A percentile compares a stretch with the other conserved stretches of the same genome.
Evolutionary conservation across 495 filamentous ascomycete genomes (phyloP).

Genomic region (Astrocystis sublimbata): DNA sequence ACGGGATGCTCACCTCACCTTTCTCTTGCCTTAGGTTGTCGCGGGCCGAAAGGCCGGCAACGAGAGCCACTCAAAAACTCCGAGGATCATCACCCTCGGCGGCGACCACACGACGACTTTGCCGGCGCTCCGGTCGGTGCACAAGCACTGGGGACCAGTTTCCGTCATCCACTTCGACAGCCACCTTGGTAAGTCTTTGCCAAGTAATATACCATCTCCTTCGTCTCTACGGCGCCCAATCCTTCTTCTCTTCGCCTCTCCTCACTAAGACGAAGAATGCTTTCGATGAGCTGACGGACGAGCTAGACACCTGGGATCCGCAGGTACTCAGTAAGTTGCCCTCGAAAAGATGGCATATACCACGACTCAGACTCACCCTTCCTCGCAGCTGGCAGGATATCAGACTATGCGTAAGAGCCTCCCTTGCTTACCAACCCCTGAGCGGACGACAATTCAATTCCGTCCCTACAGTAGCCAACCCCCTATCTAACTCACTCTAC

Average conservation of each 20-base stretch:
- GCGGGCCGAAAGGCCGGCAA: constrained; percentile 40
- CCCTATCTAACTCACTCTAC: too few relatives aligned
- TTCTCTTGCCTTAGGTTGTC: constrained; percentile 23
- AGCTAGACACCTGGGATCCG: constrained; percentile 78
- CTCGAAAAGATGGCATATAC: neutral
- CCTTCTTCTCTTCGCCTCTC: too few relatives aligned
- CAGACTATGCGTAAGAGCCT: constrained; percentile 47
- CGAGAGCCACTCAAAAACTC: constrained; percentile 32
- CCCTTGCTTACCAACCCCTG: too few relatives aligned
- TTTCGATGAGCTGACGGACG: constrained; percentile 20
- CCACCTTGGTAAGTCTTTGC: constrained; percentile 57
- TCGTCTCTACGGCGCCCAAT: too few relatives aligned
- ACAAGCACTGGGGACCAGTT: constrained; percentile 64
- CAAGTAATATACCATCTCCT: neutral
- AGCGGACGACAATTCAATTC: too few relatives aligned
- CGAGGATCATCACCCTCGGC: constrained; percentile 67
- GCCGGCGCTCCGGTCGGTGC: constrained; percentile 63
- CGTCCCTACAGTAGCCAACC: too few relatives aligned
- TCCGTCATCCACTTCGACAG: constrained; percentile 74
- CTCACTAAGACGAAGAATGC: too few relatives aligned
- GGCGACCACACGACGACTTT: constrained; percentile 67
- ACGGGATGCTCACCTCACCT: neutral
- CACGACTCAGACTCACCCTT: neutral
- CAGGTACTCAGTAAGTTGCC: constrained; percentile 40
- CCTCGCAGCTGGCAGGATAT: constrained; percentile 36